Base-by-base conservation (phyloP, 2,329 filamentous ascomycete species). In the Penicillium sp. region DNA sequence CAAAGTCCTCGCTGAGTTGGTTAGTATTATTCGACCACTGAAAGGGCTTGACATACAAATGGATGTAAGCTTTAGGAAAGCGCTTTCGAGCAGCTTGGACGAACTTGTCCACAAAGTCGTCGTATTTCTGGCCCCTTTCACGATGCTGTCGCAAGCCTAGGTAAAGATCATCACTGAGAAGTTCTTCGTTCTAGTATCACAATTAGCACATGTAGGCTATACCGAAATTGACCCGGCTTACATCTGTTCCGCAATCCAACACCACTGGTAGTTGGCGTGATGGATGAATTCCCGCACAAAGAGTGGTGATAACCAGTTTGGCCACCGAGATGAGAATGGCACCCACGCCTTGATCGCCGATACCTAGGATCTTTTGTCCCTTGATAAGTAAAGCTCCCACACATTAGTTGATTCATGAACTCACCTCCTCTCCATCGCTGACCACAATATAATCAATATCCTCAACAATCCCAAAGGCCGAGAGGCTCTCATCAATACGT, bases 361-460 rank as follows among this genome's bases (percentile, higher is more conserved):
- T 95, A 1, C 92, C 91, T 0, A 96, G 80, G 44, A 96, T 96
- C 74, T 92, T 79, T 13, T 58, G 78, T 81, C 45, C 4, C 11
- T 2, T 8, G 16, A 7, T 16, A 24, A 44, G 72, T 22, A 69
- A 10, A 11, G 6, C 22, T 32, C 2, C 2, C 9, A 7, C 10
- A 3, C 2, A 13, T 4, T 5, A 5, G 7, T 11, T 14, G 2
- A 9, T 11, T 6, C n/a, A 22, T 24, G 18, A 8, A 14, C 3
- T 22, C 60, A 75, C 73, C 68, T 82, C 77, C 66, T 83, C 77
- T 57, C 77, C 77, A 79, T 92, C 90, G 41, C 88, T 91, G 6
- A 94, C 90, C 5, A 94, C 91, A 57, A 96, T 94, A 64, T 95
- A 87, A 72, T 96, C 92, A 32, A 96, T 85, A 53, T 94, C 89